phyloP scores from a whole-genome alignment of 163 green algal species.

The Volvox carteri region DNA sequence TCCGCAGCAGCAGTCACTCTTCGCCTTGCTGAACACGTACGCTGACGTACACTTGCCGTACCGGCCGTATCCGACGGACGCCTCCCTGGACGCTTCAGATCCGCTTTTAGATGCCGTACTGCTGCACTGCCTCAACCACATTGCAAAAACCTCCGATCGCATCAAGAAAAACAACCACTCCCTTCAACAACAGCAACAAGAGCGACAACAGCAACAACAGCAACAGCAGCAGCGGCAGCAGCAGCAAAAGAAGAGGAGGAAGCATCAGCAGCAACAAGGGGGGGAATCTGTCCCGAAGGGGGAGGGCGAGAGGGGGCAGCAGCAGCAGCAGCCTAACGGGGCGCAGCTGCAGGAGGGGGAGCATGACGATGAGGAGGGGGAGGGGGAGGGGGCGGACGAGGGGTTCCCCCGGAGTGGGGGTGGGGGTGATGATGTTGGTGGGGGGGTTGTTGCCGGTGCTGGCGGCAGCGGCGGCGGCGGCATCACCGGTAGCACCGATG shows the following conservation, averaged over 20 bases:
- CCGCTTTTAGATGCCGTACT: conserved; percentile 81
- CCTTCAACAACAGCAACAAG: conserved; percentile 28
- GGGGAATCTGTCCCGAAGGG: too few species aligned
- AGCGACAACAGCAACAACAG: not conserved
- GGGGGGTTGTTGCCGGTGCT: not conserved
- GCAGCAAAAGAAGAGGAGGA: not conserved
- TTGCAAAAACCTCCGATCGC: conserved; percentile 74
- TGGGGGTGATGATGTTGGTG: not conserved
- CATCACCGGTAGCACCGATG: too few species aligned
- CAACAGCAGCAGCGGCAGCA: not conserved
- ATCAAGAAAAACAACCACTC: conserved; percentile 89
- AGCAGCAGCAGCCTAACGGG: not conserved
- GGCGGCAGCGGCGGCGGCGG: too few species aligned
- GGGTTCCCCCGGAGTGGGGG: not conserved
- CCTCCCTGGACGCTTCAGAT: conserved; percentile 60
- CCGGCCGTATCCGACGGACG: conserved; percentile 74
- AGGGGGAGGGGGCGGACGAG: not conserved
- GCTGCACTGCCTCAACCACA: conserved; percentile 88
- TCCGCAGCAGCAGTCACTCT: conserved; percentile 75
- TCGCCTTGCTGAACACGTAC: conserved; percentile 78
- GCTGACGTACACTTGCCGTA: conserved; percentile 76
- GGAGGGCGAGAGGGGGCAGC: not conserved
- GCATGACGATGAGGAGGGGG: not conserved
- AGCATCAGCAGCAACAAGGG: not conserved
- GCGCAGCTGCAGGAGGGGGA: not conserved